Percentiles rank a stretch among this genome's conserved stretches.
Conservation (phyloP, 2,329 filamentous ascomycete species). For the Fusarium musae region DNA sequence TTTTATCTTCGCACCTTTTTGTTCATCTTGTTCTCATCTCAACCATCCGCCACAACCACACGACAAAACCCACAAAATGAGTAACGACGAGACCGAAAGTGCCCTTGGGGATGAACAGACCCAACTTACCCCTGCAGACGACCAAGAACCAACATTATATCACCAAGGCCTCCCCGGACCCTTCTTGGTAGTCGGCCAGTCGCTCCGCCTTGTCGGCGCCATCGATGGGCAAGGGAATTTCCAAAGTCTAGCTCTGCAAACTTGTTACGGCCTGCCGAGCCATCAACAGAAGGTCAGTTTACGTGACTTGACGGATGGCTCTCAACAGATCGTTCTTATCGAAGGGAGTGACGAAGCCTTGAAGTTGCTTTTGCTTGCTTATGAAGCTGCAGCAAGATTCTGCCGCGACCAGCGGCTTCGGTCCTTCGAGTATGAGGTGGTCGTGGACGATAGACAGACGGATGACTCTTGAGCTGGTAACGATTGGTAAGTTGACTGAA, state of each 20-base stretch:
- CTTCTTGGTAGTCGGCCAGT: background rate
- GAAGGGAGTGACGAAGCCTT: background rate
- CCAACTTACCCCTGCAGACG: fast-evolving
- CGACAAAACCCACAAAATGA: background rate
- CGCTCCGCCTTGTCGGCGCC: background rate
- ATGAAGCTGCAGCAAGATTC: background rate
- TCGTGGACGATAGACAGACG: fast-evolving
- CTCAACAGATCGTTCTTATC: background rate
- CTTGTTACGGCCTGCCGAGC: background rate
- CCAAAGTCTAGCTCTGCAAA: background rate
- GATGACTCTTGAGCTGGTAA: fast-evolving
- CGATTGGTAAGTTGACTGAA: background rate
- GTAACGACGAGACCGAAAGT: fast-evolving
- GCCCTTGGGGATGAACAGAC: fast-evolving
- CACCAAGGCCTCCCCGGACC: background rate
- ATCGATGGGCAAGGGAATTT: background rate
- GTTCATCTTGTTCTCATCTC: background rate
- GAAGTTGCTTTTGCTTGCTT: background rate
- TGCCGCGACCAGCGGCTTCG: background rate
- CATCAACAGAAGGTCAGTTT: background rate
- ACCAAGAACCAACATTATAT: background rate
- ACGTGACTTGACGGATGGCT: background rate
- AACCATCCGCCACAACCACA: fast-evolving
- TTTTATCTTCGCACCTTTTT: background rate
- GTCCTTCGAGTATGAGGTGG: background rate